Evolutionary conservation across 371 early-diverging fungal species (phyloP).

Genomic region (Mortierella sp.): DNA sequence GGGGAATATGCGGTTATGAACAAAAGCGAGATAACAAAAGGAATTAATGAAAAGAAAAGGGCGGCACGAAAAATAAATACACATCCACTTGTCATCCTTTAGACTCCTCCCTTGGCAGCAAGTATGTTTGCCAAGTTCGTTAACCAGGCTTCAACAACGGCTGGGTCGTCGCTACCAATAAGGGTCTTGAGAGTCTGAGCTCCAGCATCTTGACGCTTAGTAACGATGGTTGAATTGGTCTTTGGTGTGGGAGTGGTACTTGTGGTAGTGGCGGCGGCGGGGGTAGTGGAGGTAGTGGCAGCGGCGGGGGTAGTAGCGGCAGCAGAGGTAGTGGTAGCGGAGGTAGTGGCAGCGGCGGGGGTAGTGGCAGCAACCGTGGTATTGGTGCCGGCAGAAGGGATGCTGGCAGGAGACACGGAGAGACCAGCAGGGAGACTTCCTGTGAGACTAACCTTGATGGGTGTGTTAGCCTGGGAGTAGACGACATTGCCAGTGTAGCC

Average conservation of each 20-base stretch:
- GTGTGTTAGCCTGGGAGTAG: constrained; percentile 30
- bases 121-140: constrained; percentile 30
- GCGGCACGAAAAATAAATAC: background rate
- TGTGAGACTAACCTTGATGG: constrained; percentile 26
- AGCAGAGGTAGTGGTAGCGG: background rate
- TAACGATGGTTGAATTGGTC: background rate
- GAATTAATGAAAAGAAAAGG: constrained; percentile 10
- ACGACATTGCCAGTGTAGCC: constrained; percentile 46
- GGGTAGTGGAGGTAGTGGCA: background rate
- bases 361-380: background rate
- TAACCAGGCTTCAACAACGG: constrained; percentile 33
- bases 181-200: no score
- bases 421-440: constrained; percentile 5
- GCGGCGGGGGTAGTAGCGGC: background rate
- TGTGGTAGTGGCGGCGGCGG: no score
- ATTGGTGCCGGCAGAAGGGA: constrained; percentile 1
- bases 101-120: background rate
- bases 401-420: background rate
- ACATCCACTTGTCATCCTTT: background rate
- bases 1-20: constrained; percentile 7
- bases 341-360: background rate
- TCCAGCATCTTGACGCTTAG: constrained; percentile 32
- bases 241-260: background rate
- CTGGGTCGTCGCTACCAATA: constrained; percentile 14
- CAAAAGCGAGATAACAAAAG: background rate